A percentile compares a stretch with the other conserved stretches of the same genome.
Evolutionary conservation across 2,329 filamentous ascomycete genomes (phyloP).

Genomic region (Monilinia vaccinii-corymbosi): DNA sequence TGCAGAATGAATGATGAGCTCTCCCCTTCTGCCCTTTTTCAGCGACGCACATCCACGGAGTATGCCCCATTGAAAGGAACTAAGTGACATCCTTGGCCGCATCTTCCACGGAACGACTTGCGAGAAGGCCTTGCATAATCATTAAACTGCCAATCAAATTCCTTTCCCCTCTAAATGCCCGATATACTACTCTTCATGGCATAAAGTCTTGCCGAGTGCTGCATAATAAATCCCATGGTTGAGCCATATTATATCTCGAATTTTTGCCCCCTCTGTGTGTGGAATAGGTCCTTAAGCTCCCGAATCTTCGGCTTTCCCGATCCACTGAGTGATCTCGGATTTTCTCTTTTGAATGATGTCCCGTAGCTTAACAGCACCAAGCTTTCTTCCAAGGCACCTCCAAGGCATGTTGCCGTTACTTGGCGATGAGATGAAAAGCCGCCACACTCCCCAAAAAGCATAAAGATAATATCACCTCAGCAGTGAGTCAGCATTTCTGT

Average conservation of each 20-base stretch:
- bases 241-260: no score
- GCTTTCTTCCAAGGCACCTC: slow-evolving; percentile 3
- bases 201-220: no score
- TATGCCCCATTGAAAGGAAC: not conserved
- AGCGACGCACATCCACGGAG: not conserved
- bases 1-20: not conserved
- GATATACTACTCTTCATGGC: no score
- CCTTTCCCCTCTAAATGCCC: no score
- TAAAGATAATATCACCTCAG: not conserved
- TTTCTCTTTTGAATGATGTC: not conserved
- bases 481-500: no score
- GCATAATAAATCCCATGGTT: no score
- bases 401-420: slow-evolving; percentile 3
- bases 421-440: slow-evolving; percentile 5
- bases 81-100: not conserved
- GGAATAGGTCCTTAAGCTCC: not conserved
- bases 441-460: not conserved
- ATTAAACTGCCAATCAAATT: no score
- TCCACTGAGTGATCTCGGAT: not conserved
- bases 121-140: no score
- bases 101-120: not conserved
- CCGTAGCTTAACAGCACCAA: slow-evolving; percentile 7
- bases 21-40: not conserved
- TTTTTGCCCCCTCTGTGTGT: no score
- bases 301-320: not conserved